Evolutionary conservation across 208 protist genomes (phyloP).

Genomic region (Phytomonas sp.): DNA sequence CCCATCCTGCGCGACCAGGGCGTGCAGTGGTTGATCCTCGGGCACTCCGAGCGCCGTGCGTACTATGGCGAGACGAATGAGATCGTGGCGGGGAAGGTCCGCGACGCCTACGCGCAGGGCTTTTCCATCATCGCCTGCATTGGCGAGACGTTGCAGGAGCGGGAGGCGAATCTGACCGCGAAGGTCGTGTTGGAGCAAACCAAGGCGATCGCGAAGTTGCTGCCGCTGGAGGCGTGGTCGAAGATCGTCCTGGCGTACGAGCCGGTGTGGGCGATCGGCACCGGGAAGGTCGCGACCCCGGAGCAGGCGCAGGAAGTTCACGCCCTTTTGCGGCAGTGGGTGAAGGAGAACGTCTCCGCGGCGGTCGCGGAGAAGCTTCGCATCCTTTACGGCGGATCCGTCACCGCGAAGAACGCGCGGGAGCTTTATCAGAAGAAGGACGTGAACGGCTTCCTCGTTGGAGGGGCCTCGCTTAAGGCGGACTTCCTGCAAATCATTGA

Average conservation of each 20-base stretch:
- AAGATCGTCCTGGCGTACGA: slow-evolving; percentile 98
- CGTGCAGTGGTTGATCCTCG: slow-evolving; percentile 93
- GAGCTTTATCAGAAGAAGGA: slow-evolving; percentile 88
- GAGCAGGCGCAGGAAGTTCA: slow-evolving; percentile 95
- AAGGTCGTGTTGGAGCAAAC: slow-evolving; percentile 89
- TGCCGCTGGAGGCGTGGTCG: slow-evolving; percentile 79
- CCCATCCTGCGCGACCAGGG: slow-evolving; percentile 92
- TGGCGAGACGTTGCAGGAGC: slow-evolving; percentile 94
- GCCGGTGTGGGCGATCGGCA: slow-evolving; percentile 99
- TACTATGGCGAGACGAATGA: slow-evolving; percentile 92
- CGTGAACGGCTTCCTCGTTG: slow-evolving; percentile 99
- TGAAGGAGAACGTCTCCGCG: slow-evolving; percentile 72
- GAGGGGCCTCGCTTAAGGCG: slow-evolving; percentile 95
- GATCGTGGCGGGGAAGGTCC: slow-evolving; percentile 91
- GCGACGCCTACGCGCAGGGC: slow-evolving; percentile 64
- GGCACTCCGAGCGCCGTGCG: slow-evolving; percentile 96
- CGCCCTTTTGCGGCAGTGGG: slow-evolving; percentile 82
- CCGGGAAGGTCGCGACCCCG: slow-evolving; percentile 94
- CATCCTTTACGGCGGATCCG: slow-evolving; percentile 98
- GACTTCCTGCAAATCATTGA: slow-evolving; percentile 95
- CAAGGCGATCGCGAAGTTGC: slow-evolving; percentile 60
- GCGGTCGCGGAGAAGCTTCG: slow-evolving; percentile 86
- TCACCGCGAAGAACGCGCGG: slow-evolving; percentile 87
- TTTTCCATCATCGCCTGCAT: slow-evolving; percentile 96
- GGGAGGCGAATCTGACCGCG: slow-evolving; percentile 87